Conservation (phyloP, 2,329 filamentous ascomycete genomes). For the Venturia asperata region DNA sequence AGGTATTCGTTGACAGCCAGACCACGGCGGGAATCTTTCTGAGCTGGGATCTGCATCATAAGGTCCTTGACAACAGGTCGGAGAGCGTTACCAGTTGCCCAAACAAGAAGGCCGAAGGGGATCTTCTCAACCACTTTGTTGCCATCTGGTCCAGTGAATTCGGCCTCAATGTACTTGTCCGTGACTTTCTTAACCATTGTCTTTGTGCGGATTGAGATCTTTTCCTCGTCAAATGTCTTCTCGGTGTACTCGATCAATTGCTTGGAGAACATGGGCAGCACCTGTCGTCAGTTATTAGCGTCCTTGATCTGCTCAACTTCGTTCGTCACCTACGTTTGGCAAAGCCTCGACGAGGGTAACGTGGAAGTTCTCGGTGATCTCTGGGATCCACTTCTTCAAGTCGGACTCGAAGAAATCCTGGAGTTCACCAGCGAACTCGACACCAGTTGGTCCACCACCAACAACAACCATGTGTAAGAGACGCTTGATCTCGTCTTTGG, state of each 20-base stretch:
- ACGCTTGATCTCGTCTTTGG: constrained; percentile 78
- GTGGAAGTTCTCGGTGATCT: constrained; percentile 90
- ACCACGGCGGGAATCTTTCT: constrained; percentile 90
- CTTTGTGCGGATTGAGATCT: constrained; percentile 95
- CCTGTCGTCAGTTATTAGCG: constrained; percentile 30
- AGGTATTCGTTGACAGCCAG: constrained; percentile 98
- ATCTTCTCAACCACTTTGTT: constrained; percentile 74
- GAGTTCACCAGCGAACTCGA: constrained; percentile 96
- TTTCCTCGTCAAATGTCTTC: constrained; percentile 97
- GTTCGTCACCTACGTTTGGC: constrained; percentile 53
- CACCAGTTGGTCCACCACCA: constrained; percentile 86
- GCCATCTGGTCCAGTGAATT: constrained; percentile 73
- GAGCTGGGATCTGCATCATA: constrained; percentile 84
- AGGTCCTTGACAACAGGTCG: constrained; percentile 86
- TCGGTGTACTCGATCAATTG: constrained; percentile 99
- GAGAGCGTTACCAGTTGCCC: constrained; percentile 95
- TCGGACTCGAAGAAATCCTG: constrained; percentile 99
- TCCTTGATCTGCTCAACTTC: background rate
- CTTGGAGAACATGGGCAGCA: constrained; percentile 95
- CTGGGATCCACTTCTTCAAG: constrained; percentile 94
- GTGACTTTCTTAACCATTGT: constrained; percentile 98
- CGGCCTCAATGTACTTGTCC: constrained; percentile 85
- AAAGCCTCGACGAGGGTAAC: constrained; percentile 96
- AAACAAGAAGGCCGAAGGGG: constrained; percentile 92
- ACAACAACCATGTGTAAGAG: constrained; percentile 92